Conservation (phyloP, 73 alveolate genomes). For the Urostyla sp. region DNA sequence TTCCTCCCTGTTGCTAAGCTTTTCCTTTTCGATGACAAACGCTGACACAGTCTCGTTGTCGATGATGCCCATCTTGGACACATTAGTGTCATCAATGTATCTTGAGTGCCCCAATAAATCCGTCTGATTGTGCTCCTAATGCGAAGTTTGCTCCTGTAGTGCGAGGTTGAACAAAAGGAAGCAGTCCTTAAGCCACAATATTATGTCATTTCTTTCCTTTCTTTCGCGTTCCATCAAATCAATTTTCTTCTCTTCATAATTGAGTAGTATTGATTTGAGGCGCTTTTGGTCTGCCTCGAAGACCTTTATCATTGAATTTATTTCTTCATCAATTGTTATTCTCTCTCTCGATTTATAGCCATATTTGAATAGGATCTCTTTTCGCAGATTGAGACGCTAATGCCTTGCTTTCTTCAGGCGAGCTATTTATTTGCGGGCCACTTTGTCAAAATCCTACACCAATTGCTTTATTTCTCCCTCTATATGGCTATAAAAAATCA, state of each 20-base stretch:
- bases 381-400: conserved; percentile 19
- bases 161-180: conserved; percentile 24
- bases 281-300: conserved; percentile 54
- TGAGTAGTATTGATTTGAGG: conserved; percentile 7
- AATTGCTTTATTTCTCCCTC: conserved; percentile 38
- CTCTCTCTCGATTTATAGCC: conserved; percentile 53
- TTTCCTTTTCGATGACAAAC: conserved; percentile 20
- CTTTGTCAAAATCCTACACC: conserved; percentile 47
- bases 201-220: conserved; percentile 20
- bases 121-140: not conserved
- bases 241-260: conserved; percentile 44
- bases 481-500: not conserved
- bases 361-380: conserved; percentile 31
- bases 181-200: conserved; percentile 26
- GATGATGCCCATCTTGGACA: conserved; percentile 7
- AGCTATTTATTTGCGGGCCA: conserved; percentile 30
- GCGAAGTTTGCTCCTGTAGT: conserved; percentile 18
- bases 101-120: no score
- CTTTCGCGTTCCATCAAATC: conserved; percentile 40
- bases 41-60: conserved; percentile 42
- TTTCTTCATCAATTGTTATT: conserved; percentile 55
- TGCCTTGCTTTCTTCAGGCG: conserved; percentile 40
- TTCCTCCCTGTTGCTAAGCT: conserved; percentile 5
- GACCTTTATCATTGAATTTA: conserved; percentile 53
- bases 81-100: no score